Conservation (phyloP, 1,139 yeast genomes). For the Keqinozyma sinolaborantium region DNA sequence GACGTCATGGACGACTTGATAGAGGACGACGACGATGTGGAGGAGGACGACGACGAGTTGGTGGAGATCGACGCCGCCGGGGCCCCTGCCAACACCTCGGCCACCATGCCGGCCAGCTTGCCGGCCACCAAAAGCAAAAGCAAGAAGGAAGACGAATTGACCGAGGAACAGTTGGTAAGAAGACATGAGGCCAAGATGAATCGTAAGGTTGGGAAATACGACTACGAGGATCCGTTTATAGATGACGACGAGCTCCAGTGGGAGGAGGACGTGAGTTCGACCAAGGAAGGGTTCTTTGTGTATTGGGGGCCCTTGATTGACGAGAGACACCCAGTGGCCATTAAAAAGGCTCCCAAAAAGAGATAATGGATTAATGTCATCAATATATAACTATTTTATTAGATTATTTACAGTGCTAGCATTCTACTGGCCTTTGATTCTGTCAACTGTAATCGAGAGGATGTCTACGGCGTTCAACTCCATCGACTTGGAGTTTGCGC, state of each 20-base stretch:
- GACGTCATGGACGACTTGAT: conserved; percentile 62
- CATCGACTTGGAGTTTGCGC: conserved; percentile 8
- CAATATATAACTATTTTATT: no score
- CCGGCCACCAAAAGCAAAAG: conserved; percentile 27
- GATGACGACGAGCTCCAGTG: conserved; percentile 90
- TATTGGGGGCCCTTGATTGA: conserved; percentile 91
- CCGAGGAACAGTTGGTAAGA: conserved; percentile 44
- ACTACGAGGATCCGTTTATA: conserved; percentile 89
- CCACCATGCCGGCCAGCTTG: no score
- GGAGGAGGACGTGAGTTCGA: conserved; percentile 91
- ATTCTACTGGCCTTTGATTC: conserved; percentile 16
- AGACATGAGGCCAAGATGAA: conserved; percentile 49
- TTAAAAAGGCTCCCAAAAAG: conserved; percentile 10
- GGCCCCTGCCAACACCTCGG: conserved; percentile 19
- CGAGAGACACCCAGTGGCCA: conserved; percentile 30
- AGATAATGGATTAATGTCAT: no score
- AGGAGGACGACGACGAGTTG: conserved; percentile 22
- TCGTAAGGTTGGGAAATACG: conserved; percentile 84
- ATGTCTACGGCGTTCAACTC: conserved; percentile 37
- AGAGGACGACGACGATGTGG: conserved; percentile 43
- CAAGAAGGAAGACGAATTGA: conserved; percentile 39
- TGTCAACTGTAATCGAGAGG: conserved; percentile 37
- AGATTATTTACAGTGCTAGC: conserved; percentile 1
- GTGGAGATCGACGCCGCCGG: conserved; percentile 16
- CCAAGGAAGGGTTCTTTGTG: conserved; percentile 94